Evolutionary conservation across 164 flowering plant genomes (phyloP).

Genomic region (Vitis riparia): DNA sequence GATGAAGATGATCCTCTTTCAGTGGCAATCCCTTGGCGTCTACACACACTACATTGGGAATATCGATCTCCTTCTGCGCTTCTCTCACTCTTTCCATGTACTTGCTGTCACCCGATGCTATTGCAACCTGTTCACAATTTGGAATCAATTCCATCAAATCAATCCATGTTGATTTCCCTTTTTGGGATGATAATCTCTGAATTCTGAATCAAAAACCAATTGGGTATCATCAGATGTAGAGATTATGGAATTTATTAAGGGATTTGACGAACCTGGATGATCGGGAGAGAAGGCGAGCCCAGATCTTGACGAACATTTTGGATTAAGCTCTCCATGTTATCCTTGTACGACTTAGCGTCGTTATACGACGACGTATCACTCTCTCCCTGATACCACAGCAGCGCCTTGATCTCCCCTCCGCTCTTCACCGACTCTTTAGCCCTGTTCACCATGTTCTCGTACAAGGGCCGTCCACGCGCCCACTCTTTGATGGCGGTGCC

Average conservation of each 20-base stretch:
- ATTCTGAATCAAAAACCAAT: no score
- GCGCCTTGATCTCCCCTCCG: constrained; percentile 55
- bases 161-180: no score
- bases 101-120: constrained; percentile 65
- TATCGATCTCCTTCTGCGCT: constrained; percentile 53
- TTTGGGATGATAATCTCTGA: no score
- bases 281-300: constrained; percentile 54
- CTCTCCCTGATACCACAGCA: constrained; percentile 94
- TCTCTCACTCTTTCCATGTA: constrained; percentile 65
- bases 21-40: constrained; percentile 75
- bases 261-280: constrained; percentile 58
- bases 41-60: constrained; percentile 59
- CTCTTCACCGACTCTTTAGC: constrained; percentile 44
- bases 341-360: constrained; percentile 56
- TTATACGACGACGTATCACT: constrained; percentile 49
- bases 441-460: constrained; percentile 72
- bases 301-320: constrained; percentile 62
- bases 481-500: constrained; percentile 85
- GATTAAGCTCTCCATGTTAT: constrained; percentile 61
- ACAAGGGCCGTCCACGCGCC: constrained; percentile 68
- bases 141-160: no score
- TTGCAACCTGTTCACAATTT: constrained; percentile 59
- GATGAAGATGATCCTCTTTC: constrained; percentile 58
- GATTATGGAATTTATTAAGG: no score
- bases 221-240: no score